These are phyloP conservation scores for Brasilioporus rufonigricans DNA, from an alignment of 768 basidiomycete genomes.

Conservation along the genomic window DNA sequence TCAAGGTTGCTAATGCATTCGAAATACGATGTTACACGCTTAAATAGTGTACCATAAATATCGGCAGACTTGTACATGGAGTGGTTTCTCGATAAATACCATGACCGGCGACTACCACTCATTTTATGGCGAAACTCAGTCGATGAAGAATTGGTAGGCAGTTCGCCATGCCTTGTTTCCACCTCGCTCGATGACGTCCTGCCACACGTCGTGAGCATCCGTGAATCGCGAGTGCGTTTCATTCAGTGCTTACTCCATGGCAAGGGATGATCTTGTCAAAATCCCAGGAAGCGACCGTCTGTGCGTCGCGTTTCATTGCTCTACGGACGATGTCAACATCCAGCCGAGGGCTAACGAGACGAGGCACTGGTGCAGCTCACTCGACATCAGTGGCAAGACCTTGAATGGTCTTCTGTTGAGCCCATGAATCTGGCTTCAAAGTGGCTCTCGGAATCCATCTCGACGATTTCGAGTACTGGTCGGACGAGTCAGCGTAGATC, in stretches of 20 bases:
- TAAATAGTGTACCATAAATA: conserved; percentile 5
- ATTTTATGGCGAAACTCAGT: conserved; percentile 3
- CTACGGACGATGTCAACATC: conserved; percentile 20
- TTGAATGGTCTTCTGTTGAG: conserved; percentile 26
- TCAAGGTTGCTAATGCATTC: not conserved
- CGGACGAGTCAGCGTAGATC: not conserved
- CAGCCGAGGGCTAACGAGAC: not conserved
- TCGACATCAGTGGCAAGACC: conserved; percentile 21
- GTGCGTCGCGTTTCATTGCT: conserved; percentile 61
- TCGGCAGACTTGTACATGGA: not conserved
- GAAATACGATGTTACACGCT: not conserved
- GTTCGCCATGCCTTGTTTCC: conserved; percentile 56
- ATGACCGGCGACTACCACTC: not conserved
- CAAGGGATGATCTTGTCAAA: conserved; percentile 75
- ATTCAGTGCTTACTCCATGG: conserved; percentile 46
- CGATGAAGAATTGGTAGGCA: conserved; percentile 36
- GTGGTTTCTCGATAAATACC: not conserved
- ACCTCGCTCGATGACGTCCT: conserved; percentile 63
- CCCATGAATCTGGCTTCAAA: conserved; percentile 31
- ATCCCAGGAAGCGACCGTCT: conserved; percentile 68
- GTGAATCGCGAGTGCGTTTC: not conserved
- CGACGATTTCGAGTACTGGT: conserved; percentile 39
- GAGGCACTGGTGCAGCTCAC: conserved; percentile 18
- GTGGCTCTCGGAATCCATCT: conserved; percentile 30
- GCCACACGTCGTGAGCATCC: not conserved